phyloP scores from a whole-genome alignment of 495 filamentous ascomycete genomes.

The Cairneyella variabilis region DNA sequence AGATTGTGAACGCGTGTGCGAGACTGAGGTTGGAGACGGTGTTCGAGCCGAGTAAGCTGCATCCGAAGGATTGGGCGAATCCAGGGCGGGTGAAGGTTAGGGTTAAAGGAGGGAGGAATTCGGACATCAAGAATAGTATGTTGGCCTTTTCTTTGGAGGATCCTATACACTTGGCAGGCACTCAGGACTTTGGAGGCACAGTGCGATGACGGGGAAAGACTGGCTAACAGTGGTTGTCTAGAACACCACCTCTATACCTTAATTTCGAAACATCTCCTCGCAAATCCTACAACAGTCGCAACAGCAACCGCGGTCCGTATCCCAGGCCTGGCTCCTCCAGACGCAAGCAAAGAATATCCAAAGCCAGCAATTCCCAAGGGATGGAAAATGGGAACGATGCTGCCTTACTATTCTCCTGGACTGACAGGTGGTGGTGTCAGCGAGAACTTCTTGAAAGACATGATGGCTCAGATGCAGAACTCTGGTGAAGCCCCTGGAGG shows the following conservation, averaged over 20 bases:
- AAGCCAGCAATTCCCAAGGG: slow-evolving; percentile 77
- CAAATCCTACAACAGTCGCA: slow-evolving; percentile 71
- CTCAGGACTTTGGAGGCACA: too few relatives aligned
- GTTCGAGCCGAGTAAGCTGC: slow-evolving; percentile 85
- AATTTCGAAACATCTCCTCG: slow-evolving; percentile 67
- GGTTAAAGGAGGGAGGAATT: slow-evolving; percentile 56
- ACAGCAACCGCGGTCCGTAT: slow-evolving; percentile 32
- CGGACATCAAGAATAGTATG: slow-evolving; percentile 72
- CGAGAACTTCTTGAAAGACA: slow-evolving; percentile 94
- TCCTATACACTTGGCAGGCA: too few relatives aligned
- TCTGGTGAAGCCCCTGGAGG: slow-evolving; percentile 29
- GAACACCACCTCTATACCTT: slow-evolving; percentile 83
- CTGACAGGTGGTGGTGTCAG: slow-evolving; percentile 91
- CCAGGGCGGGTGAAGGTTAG: slow-evolving; percentile 82
- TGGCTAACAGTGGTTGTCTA: slow-evolving; percentile 25
- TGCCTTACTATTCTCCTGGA: slow-evolving; percentile 84
- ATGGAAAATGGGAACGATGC: slow-evolving; percentile 82
- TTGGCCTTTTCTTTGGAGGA: slow-evolving; percentile 16
- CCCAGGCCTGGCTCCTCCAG: slow-evolving; percentile 33
- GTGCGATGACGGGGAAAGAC: too few relatives aligned
- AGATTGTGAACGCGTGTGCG: slow-evolving; percentile 82
- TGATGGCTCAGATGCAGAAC: slow-evolving; percentile 83
- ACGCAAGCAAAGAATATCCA: slow-evolving; percentile 59
- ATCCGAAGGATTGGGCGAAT: slow-evolving; percentile 97
- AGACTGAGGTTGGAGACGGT: slow-evolving; percentile 68